A percentile compares a stretch with the other conserved stretches of the same genome.
Conservation (phyloP, 2,329 filamentous ascomycete species). For the Claviceps paspali region DNA sequence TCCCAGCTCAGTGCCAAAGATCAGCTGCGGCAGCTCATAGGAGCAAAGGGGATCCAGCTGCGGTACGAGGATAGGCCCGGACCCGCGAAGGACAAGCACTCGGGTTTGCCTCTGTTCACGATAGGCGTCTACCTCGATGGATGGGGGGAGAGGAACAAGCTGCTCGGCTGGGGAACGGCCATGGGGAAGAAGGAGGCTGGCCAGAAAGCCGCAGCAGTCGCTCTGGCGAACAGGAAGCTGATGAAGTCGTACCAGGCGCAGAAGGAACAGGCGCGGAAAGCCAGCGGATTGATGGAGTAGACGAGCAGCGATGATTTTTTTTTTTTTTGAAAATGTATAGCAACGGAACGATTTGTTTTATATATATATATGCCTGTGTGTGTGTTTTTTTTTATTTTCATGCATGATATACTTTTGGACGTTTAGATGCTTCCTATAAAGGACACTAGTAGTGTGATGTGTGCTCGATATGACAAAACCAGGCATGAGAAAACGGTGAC, state of each 20-base stretch:
- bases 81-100: conserved; percentile 37
- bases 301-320: no score
- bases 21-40: conserved; percentile 24
- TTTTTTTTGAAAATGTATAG: no score
- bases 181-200: conserved; percentile 56
- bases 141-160: conserved; percentile 48
- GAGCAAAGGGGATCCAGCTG: conserved; percentile 41
- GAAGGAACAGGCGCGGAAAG: conserved; percentile 17
- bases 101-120: conserved; percentile 41
- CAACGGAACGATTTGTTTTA: no score
- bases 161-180: conserved; percentile 48
- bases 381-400: no score
- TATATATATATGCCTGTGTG: no score
- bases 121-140: conserved; percentile 52
- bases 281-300: neutral
- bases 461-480: no score
- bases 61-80: conserved; percentile 43
- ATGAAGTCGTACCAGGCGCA: conserved; percentile 34
- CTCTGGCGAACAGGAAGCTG: conserved; percentile 51
- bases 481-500: no score
- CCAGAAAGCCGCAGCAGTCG: conserved; percentile 46
- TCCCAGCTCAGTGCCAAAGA: conserved; percentile 14
- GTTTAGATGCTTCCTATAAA: no score
- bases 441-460: no score
- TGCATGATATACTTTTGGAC: no score